Evolutionary conservation across 1,284 basidiomycete genomes (phyloP).

Genomic region (Rhodotorula sp.): DNA sequence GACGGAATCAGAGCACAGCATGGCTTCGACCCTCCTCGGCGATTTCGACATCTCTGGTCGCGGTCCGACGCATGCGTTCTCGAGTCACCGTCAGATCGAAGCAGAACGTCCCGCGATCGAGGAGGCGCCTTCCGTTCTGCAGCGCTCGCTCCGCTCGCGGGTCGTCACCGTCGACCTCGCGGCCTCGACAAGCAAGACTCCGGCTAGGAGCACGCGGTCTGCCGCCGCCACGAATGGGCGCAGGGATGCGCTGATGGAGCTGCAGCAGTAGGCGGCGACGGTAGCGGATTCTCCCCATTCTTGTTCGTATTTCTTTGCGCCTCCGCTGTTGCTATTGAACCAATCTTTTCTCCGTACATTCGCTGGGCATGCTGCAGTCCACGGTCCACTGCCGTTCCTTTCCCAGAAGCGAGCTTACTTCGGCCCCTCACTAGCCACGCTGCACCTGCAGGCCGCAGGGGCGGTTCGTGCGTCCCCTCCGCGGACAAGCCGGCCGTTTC

Average conservation of each 20-base stretch:
- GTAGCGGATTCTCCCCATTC: no score
- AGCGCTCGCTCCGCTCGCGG: conserved; percentile 16
- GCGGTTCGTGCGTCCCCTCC: no score
- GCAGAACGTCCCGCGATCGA: neutral
- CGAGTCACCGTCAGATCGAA: no score
- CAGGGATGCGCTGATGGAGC: conserved; percentile 24
- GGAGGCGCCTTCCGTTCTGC: conserved; percentile 8
- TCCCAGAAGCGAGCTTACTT: no score
- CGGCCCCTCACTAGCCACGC: no score
- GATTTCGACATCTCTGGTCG: conserved; percentile 1
- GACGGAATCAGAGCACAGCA: conserved; percentile 17
- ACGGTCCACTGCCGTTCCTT: no score
- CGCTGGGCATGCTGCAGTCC: neutral
- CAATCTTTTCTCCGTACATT: neutral
- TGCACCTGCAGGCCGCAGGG: no score
- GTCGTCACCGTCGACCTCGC: conserved; percentile 20
- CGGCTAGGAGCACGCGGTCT: conserved; percentile 3
- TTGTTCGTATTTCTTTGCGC: neutral
- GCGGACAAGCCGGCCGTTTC: no score
- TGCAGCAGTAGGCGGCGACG: neutral
- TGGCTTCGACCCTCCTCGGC: conserved; percentile 3
- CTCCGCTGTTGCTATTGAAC: neutral
- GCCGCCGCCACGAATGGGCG: neutral
- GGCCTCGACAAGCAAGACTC: conserved; percentile 4
- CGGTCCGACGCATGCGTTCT: neutral